phyloP scores from a whole-genome alignment of 2,329 filamentous ascomycete genomes.

The Penicillium palitans region DNA sequence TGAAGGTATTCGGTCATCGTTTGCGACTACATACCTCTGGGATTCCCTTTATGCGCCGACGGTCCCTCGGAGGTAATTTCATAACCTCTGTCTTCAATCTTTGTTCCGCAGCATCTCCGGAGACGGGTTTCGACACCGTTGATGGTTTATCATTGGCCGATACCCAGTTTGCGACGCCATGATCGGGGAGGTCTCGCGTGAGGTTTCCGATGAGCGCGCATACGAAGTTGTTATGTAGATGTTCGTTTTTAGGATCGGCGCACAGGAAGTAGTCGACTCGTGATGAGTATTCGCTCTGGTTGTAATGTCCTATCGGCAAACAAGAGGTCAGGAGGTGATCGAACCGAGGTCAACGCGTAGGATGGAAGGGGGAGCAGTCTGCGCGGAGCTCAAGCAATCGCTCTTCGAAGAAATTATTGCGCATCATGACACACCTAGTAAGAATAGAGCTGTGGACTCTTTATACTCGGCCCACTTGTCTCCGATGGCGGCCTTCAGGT shows the following conservation, averaged over 20 bases:
- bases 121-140: constrained; percentile 51
- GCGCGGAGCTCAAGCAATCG: neutral
- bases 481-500: constrained; percentile 60
- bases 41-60: constrained; percentile 58
- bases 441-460: constrained; percentile 57
- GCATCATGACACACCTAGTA: constrained; percentile 51
- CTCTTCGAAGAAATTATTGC: neutral
- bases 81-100: constrained; percentile 65
- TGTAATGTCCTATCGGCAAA: constrained; percentile 52
- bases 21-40: constrained; percentile 44
- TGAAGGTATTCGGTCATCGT: neutral
- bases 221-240: constrained; percentile 64
- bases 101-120: constrained; percentile 63
- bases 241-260: constrained; percentile 53
- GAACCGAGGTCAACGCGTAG: constrained; percentile 6
- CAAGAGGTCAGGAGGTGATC: constrained; percentile 24
- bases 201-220: constrained; percentile 61
- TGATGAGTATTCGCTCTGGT: constrained; percentile 61
- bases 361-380: neutral
- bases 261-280: constrained; percentile 58
- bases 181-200: constrained; percentile 60
- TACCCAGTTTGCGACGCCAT: constrained; percentile 65
- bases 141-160: constrained; percentile 58
- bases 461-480: constrained; percentile 64
- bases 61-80: constrained; percentile 60